Conservation (phyloP, 352 stramenopile species). For the Phytophthora foliorum region DNA sequence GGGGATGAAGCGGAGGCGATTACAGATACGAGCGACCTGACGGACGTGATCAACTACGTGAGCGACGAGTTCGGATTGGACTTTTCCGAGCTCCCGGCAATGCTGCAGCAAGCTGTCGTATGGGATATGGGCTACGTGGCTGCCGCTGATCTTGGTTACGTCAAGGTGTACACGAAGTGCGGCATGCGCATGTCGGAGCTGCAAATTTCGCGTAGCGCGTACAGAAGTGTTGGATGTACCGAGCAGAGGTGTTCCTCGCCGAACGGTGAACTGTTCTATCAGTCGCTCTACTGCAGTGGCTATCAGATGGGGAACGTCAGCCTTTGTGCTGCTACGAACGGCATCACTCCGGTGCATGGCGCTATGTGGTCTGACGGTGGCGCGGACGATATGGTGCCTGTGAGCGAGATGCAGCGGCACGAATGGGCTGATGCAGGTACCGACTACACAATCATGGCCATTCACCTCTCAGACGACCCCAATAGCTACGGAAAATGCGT, state of each 20-base stretch:
- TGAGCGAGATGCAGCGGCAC: constrained; percentile 45
- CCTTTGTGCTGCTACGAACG: constrained; percentile 39
- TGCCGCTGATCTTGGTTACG: constrained; percentile 37
- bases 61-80: constrained; percentile 32
- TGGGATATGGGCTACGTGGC: constrained; percentile 58
- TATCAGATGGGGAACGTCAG: constrained; percentile 45
- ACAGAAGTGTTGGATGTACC: constrained; percentile 38
- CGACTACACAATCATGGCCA: constrained; percentile 46
- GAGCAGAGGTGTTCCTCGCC: constrained; percentile 46
- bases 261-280: constrained; percentile 44
- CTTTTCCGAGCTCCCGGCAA: constrained; percentile 38
- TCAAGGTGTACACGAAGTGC: constrained; percentile 50
- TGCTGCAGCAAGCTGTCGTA: constrained; percentile 57
- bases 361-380: constrained; percentile 61
- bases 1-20: constrained; percentile 28
- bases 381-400: constrained; percentile 44
- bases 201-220: constrained; percentile 37
- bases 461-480: constrained; percentile 47
- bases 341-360: constrained; percentile 43
- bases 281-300: constrained; percentile 47
- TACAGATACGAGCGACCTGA: constrained; percentile 21
- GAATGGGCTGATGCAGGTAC: constrained; percentile 37
- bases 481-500: constrained; percentile 58
- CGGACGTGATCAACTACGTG: constrained; percentile 31
- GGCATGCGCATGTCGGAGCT: constrained; percentile 56